Evolutionary conservation across 106 monocot species (phyloP), one percentile per base, ranked within the genome.

Genomic region (Vanilla planifolia): DNA sequence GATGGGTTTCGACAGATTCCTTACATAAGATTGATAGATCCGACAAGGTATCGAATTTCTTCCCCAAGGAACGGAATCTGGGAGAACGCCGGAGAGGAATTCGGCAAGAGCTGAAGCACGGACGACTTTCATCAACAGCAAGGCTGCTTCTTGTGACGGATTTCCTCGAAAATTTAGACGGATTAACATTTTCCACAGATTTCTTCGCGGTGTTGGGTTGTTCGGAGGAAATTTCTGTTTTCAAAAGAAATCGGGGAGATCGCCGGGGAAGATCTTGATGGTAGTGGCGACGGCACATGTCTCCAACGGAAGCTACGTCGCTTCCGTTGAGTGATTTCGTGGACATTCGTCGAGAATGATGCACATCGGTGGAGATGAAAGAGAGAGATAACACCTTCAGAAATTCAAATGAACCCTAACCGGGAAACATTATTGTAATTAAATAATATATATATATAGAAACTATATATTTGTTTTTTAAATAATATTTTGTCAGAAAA

Each of bases 191-290:
- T 33, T 35, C 20, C 10, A 6, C 6, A n/a, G 6, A 36, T 3
- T 66, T 35, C 48, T 16, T 21, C 11, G 16, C 36, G 61, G 28
- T 41, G 5, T 28, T 40, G 22, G 9, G 43, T 33, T 56, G 44
- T 16, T 29, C 33, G 16, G 11, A 28, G 8, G 27, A 28, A 51
- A 13, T 13, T 27, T 25, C 5, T 28, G 11, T 27, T 0, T 40
- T 40, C 10, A 51, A 51, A 51, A 25, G 47, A 22, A 75, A 55
- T 4, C 69, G 68, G 32, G 56, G 75, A 36, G 68, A 75, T 53
- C 69, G 68, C 47, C 63, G 53, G 7, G n/a, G n/a, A n/a, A 69
- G 27, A 20, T 30, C 32, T 29, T 13, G 42, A 13, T 26, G 24
- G 28, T 10, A 51, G 22, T 13, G 24, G 26, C 26, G 26, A 27